phyloP scores from a whole-genome alignment of 805 yeast species.

The Candida manassasensis region DNA sequence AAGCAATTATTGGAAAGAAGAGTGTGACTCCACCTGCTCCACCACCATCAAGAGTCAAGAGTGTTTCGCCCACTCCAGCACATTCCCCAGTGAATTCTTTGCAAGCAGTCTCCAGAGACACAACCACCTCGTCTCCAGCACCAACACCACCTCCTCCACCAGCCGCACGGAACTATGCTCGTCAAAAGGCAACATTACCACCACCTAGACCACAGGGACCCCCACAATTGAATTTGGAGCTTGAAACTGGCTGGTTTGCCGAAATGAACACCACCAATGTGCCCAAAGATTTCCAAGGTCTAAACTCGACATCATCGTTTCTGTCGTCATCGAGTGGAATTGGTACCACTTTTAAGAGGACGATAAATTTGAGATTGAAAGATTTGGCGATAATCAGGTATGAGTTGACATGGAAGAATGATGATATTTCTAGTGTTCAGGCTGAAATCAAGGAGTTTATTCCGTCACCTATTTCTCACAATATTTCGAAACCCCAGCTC shows the following conservation, averaged over 20 bases:
- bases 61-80: slow-evolving; percentile 6
- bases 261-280: slow-evolving; percentile 20
- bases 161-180: slow-evolving; percentile 22
- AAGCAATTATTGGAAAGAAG: background rate
- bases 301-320: slow-evolving; percentile 25
- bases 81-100: slow-evolving; percentile 8
- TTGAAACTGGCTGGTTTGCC: slow-evolving; percentile 45
- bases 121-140: slow-evolving; percentile 3
- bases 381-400: slow-evolving; percentile 39
- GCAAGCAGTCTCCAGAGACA: too few species aligned
- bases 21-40: slow-evolving; percentile 1
- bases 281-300: slow-evolving; percentile 37
- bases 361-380: slow-evolving; percentile 31
- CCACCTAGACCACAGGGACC: slow-evolving; percentile 14
- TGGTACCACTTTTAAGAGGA: slow-evolving; percentile 16
- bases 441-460: slow-evolving; percentile 26
- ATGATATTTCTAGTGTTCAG: slow-evolving; percentile 16
- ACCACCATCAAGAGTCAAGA: slow-evolving; percentile 1
- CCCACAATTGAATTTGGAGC: slow-evolving; percentile 40
- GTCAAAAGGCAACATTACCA: slow-evolving; percentile 11
- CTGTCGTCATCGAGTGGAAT: slow-evolving; percentile 10
- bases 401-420: slow-evolving; percentile 37
- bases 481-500: slow-evolving; percentile 24
- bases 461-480: slow-evolving; percentile 40
- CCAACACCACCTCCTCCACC: slow-evolving; percentile 15